Evolutionary conservation across 495 filamentous ascomycete genomes (phyloP).

Genomic region (Astrothelium macrocarpum): DNA sequence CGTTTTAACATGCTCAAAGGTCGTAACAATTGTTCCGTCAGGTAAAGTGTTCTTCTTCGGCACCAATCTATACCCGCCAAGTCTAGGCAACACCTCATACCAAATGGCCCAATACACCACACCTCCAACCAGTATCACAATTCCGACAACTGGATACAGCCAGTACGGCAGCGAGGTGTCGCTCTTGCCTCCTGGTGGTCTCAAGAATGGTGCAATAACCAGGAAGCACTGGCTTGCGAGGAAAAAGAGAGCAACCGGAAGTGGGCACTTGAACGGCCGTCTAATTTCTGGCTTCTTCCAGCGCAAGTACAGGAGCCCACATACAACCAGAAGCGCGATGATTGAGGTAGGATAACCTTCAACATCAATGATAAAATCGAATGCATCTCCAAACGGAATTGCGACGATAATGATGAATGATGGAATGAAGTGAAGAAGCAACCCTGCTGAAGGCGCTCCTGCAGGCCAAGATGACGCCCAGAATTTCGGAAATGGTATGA

Average conservation of each 20-base stretch:
- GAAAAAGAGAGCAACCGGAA: slow-evolving; percentile 43
- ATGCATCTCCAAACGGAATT: slow-evolving; percentile 58
- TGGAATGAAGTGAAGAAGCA: slow-evolving; percentile 49
- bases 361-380: slow-evolving; percentile 29
- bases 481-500: slow-evolving; percentile 52
- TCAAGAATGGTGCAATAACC: slow-evolving; percentile 57
- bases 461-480: slow-evolving; percentile 57
- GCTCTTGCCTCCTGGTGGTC: slow-evolving; percentile 47
- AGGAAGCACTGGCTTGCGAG: slow-evolving; percentile 47
- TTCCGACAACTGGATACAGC: slow-evolving; percentile 48
- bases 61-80: slow-evolving; percentile 40
- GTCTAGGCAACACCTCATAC: slow-evolving; percentile 43
- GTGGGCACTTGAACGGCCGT: slow-evolving; percentile 46
- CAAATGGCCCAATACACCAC: slow-evolving; percentile 45
- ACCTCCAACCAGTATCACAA: slow-evolving; percentile 42
- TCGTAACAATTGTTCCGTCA: neutral
- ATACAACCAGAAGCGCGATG: slow-evolving; percentile 45
- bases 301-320: slow-evolving; percentile 46
- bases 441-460: slow-evolving; percentile 26
- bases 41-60: neutral
- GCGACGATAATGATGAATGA: slow-evolving; percentile 57
- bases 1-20: neutral
- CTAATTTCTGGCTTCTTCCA: slow-evolving; percentile 40
- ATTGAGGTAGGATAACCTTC: slow-evolving; percentile 41
- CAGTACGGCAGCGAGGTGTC: slow-evolving; percentile 60